Evolutionary conservation across 2,329 filamentous ascomycete genomes (phyloP).

Genomic region (Fusarium sp.): DNA sequence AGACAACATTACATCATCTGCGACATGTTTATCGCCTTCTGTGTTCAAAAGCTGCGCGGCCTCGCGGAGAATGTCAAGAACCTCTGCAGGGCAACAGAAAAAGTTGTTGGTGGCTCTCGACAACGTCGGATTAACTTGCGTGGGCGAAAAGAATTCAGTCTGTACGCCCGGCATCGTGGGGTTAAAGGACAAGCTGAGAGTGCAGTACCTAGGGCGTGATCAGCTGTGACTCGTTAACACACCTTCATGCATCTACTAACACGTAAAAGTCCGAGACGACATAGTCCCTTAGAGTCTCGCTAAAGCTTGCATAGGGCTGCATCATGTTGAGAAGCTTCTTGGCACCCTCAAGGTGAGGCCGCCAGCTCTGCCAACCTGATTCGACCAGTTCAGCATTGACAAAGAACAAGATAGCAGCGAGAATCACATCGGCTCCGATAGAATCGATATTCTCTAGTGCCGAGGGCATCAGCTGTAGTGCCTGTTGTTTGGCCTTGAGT

Average conservation of each 20-base stretch:
- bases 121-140: constrained; percentile 52
- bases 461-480: constrained; percentile 53
- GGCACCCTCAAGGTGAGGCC: constrained; percentile 59
- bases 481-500: constrained; percentile 58
- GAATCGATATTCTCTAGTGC: constrained; percentile 53
- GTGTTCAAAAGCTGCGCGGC: constrained; percentile 54
- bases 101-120: constrained; percentile 57
- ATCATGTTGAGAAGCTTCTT: constrained; percentile 56
- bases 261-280: constrained; percentile 61
- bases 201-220: constrained; percentile 52
- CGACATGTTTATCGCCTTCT: constrained; percentile 35
- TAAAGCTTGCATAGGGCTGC: constrained; percentile 47
- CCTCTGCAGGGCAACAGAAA: constrained; percentile 58
- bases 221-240: background rate
- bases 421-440: constrained; percentile 53
- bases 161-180: constrained; percentile 45
- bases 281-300: constrained; percentile 55
- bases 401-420: constrained; percentile 61
- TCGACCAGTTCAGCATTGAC: constrained; percentile 63
- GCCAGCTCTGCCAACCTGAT: constrained; percentile 60
- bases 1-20: constrained; percentile 40
- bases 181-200: constrained; percentile 58
- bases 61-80: constrained; percentile 56
- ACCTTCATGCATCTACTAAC: constrained; percentile 39
- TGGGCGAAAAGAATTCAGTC: constrained; percentile 48